phyloP scores from a whole-genome alignment of 305 asterid genomes.

The Solanum chacoense region DNA sequence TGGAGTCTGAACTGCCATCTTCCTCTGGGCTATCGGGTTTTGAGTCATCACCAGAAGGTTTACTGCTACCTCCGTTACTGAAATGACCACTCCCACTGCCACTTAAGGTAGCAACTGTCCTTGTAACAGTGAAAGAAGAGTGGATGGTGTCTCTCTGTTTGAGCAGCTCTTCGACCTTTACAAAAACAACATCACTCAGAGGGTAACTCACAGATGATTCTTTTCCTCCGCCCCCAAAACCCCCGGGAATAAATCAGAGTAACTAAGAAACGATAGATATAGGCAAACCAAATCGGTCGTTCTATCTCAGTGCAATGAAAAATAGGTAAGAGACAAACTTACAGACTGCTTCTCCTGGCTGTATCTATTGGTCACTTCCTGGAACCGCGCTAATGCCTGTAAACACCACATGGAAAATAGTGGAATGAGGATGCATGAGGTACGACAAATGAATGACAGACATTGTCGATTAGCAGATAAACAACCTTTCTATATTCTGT shows the following conservation, averaged over 20 bases:
- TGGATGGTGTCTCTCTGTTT: conserved; percentile 81
- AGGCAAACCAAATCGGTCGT: neutral
- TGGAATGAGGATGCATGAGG: neutral
- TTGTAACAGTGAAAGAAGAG: conserved; percentile 66
- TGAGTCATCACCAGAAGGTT: conserved; percentile 18
- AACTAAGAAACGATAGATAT: neutral
- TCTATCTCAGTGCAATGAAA: neutral
- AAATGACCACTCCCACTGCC: conserved; percentile 31
- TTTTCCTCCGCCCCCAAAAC: neutral
- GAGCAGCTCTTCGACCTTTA: conserved; percentile 88
- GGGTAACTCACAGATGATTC: neutral
- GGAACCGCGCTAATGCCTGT: conserved; percentile 92
- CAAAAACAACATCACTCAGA: neutral
- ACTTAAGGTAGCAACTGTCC: conserved; percentile 25
- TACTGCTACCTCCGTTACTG: conserved; percentile 35
- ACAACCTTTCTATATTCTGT: conserved; percentile 91
- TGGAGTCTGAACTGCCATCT: conserved; percentile 79
- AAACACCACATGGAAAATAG: conserved; percentile 2
- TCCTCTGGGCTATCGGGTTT: conserved; percentile 58
- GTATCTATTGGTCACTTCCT: conserved; percentile 89
- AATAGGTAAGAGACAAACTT: conserved; percentile 28
- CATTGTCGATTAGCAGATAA: neutral
- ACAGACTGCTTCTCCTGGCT: conserved; percentile 84
- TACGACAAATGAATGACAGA: neutral
- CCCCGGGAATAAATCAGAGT: neutral